These are phyloP conservation scores for Sarcodon aspratus DNA, from an alignment of 768 basidiomycete species.

Conservation along the genomic window DNA sequence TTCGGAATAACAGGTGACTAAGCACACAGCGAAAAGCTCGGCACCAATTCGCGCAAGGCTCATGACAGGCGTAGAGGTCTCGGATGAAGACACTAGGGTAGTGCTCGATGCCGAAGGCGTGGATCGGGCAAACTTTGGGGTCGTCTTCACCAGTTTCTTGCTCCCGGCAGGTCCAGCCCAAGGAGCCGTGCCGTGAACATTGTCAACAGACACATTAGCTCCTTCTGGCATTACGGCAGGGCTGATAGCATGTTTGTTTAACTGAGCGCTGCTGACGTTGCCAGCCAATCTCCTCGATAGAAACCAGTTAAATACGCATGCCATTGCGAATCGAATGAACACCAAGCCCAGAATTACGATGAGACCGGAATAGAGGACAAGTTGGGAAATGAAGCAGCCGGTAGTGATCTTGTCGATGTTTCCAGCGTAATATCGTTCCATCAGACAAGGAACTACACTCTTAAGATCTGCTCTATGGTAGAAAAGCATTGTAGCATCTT, in stretches of 20 bases:
- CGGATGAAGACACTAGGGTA: constrained; percentile 37
- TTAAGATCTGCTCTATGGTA: constrained; percentile 55
- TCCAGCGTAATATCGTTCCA: constrained; percentile 81
- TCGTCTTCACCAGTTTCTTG: constrained; percentile 36
- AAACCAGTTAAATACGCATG: constrained; percentile 95
- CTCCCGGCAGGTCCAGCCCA: constrained; percentile 61
- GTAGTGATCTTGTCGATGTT: constrained; percentile 95
- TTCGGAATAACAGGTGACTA: constrained; percentile 98
- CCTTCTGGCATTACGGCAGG: constrained; percentile 96
- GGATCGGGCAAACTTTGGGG: constrained; percentile 34
- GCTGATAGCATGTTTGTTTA: constrained; percentile 79
- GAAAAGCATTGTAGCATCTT: constrained; percentile 87
- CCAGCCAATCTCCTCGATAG: constrained; percentile 73
- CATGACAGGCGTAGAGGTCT: constrained; percentile 52
- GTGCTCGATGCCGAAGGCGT: constrained; percentile 38
- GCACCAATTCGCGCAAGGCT: constrained; percentile 85
- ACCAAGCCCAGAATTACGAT: constrained; percentile 88
- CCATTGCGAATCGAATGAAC: constrained; percentile 89
- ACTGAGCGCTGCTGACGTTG: constrained; percentile 57
- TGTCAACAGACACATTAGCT: constrained; percentile 89
- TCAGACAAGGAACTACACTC: constrained; percentile 68
- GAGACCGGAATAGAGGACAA: constrained; percentile 85
- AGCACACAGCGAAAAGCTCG: constrained; percentile 89
- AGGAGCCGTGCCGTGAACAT: constrained; percentile 84
- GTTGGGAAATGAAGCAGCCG: constrained; percentile 84